These are phyloP conservation scores for Ceratocystis lukuohia DNA, from an alignment of 2,329 filamentous ascomycete species.

Conservation along the genomic window DNA sequence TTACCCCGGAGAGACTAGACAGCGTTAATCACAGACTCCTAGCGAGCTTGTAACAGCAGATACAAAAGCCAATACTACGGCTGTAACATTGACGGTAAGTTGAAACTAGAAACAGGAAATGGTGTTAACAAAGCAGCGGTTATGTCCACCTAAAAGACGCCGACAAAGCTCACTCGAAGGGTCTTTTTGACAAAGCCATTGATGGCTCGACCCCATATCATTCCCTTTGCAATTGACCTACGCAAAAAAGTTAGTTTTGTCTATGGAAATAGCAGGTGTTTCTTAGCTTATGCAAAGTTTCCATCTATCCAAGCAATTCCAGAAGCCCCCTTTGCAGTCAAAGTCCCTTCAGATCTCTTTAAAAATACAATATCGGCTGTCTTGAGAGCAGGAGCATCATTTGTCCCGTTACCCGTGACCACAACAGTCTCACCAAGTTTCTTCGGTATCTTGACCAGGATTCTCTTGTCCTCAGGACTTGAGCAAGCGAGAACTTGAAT, in stretches of 20 bases:
- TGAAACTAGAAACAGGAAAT: slow-evolving; percentile 32
- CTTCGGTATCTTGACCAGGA: slow-evolving; percentile 48
- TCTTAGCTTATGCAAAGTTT: slow-evolving; percentile 30
- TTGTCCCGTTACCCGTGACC: slow-evolving; percentile 49
- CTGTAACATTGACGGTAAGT: slow-evolving; percentile 51
- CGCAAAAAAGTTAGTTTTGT: not conserved
- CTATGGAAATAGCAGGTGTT: not conserved
- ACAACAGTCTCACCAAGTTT: slow-evolving; percentile 45
- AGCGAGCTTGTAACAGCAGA: slow-evolving; percentile 34
- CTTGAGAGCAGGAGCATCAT: slow-evolving; percentile 47
- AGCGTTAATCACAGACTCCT: slow-evolving; percentile 41
- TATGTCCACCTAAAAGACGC: not conserved
- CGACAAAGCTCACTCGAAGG: slow-evolving; percentile 34
- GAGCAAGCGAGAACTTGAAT: slow-evolving; percentile 53
- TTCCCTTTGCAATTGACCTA: slow-evolving; percentile 40
- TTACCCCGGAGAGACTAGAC: slow-evolving; percentile 52
- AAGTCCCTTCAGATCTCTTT: slow-evolving; percentile 48
- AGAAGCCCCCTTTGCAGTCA: slow-evolving; percentile 49
- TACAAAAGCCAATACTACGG: slow-evolving; percentile 45
- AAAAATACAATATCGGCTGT: slow-evolving; percentile 50
- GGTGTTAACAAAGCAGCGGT: not conserved
- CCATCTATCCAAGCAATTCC: slow-evolving; percentile 50
- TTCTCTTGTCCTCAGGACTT: slow-evolving; percentile 52
- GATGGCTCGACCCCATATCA: slow-evolving; percentile 49
- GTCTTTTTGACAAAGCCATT: slow-evolving; percentile 53